phyloP scores from a whole-genome alignment of 257 asterid species.

The Dorcoceras hygrometricum region DNA sequence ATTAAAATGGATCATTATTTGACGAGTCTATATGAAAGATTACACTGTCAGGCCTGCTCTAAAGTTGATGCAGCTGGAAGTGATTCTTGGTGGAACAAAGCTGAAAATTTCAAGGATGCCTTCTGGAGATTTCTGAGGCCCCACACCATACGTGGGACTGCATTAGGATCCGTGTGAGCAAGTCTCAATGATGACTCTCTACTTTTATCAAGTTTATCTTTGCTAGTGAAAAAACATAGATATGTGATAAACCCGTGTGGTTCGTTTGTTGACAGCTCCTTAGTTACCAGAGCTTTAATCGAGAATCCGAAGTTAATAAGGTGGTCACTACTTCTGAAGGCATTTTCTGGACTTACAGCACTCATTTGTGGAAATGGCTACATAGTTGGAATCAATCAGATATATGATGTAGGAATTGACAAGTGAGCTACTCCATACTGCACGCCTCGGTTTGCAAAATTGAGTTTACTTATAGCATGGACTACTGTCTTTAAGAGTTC shows the following conservation, averaged over 20 bases:
- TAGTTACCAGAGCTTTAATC: constrained; percentile 77
- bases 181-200: constrained; percentile 7
- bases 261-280: constrained; percentile 56
- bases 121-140: constrained; percentile 98
- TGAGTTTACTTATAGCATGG: not conserved
- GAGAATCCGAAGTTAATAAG: constrained; percentile 90
- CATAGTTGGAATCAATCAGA: constrained; percentile 95
- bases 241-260: constrained; percentile 3
- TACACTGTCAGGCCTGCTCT: constrained; percentile 72
- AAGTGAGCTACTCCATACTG: constrained; percentile 53
- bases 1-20: constrained; percentile 6
- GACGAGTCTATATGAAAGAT: constrained; percentile 38
- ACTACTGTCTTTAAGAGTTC: not conserved
- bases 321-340: constrained; percentile 89
- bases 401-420: constrained; percentile 96
- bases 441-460: constrained; percentile 7
- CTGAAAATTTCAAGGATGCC: constrained; percentile 72
- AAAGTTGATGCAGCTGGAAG: constrained; percentile 78
- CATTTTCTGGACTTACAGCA: constrained; percentile 79
- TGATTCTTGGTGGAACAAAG: constrained; percentile 50
- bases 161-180: constrained; percentile 86
- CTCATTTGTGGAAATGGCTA: constrained; percentile 96
- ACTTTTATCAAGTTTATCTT: not conserved
- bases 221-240: not conserved
- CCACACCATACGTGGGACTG: constrained; percentile 95